These are phyloP conservation scores for Sporopachydermia quercuum DNA, from an alignment of 805 yeast species.

Conservation along the genomic window DNA sequence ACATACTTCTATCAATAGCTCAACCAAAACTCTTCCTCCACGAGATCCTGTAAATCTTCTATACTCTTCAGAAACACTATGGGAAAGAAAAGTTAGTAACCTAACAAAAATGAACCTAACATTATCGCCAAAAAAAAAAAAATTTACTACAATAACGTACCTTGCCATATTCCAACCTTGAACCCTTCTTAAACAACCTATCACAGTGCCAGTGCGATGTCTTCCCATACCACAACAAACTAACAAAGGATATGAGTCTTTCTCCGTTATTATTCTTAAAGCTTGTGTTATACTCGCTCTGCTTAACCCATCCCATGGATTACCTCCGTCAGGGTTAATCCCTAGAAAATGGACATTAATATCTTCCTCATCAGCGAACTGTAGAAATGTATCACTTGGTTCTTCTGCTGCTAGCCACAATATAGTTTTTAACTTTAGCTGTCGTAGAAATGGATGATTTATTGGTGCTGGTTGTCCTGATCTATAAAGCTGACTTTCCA, in stretches of 20 bases:
- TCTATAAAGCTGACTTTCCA: constrained; percentile 72
- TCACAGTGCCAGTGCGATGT: constrained; percentile 92
- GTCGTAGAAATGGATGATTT: constrained; percentile 72
- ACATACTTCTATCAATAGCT: constrained; percentile 56
- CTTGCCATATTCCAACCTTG: constrained; percentile 97
- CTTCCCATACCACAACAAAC: constrained; percentile 98
- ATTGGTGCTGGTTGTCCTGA: constrained; percentile 94
- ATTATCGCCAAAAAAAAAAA: constrained; percentile 9
- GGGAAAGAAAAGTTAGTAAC: neutral
- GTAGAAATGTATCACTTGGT: constrained; percentile 77
- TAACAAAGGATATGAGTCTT: constrained; percentile 65
- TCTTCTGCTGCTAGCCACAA: constrained; percentile 95
- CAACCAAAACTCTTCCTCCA: constrained; percentile 88
- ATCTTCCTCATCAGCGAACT: constrained; percentile 58
- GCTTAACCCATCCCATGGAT: constrained; percentile 94
- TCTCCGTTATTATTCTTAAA: constrained; percentile 55
- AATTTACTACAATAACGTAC: neutral
- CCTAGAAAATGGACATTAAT: constrained; percentile 77
- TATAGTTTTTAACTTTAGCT: constrained; percentile 61
- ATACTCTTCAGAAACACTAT: constrained; percentile 81
- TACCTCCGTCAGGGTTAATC: constrained; percentile 63
- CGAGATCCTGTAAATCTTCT: constrained; percentile 84
- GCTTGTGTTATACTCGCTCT: constrained; percentile 73
- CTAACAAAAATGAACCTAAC: neutral
- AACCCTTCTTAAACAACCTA: constrained; percentile 80